These are phyloP conservation scores for Cerrena zonata DNA, from an alignment of 1,284 basidiomycete genomes.

Conservation along the genomic window DNA sequence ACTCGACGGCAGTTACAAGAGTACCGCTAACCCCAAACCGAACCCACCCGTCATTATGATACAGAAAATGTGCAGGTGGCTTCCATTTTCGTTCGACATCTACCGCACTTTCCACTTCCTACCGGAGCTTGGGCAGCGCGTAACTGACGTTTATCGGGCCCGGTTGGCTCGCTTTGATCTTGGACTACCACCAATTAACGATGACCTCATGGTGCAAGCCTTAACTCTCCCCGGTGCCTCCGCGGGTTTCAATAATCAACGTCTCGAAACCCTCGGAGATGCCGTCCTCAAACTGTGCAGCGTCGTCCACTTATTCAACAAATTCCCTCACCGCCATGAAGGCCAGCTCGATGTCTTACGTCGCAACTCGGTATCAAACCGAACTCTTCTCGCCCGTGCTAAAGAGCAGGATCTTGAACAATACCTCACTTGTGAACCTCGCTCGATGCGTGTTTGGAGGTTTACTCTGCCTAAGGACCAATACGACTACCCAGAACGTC, in stretches of 20 bases:
- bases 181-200: conserved; percentile 50
- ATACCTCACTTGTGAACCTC: conserved; percentile 57
- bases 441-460: conserved; percentile 55
- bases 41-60: conserved; percentile 29
- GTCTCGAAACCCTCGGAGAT: conserved; percentile 80
- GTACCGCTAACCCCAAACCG: background rate
- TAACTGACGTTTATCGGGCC: conserved; percentile 60
- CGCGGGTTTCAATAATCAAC: conserved; percentile 71
- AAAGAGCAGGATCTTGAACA: conserved; percentile 56
- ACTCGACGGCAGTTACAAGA: conserved; percentile 23
- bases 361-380: conserved; percentile 61
- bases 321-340: conserved; percentile 71
- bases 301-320: conserved; percentile 71
- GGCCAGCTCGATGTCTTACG: conserved; percentile 69
- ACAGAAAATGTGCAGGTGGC: conserved; percentile 52
- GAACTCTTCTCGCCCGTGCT: conserved; percentile 60
- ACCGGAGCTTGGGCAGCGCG: conserved; percentile 59
- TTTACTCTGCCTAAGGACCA: conserved; percentile 39
- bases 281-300: conserved; percentile 72
- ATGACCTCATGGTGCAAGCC: conserved; percentile 61
- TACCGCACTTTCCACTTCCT: conserved; percentile 50
- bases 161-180: conserved; percentile 46
- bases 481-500: conserved; percentile 22
- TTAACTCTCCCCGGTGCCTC: conserved; percentile 63
- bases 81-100: conserved; percentile 42